Base-by-base conservation (phyloP, 345 rosid genomes). In the Salix koriyanagi region DNA sequence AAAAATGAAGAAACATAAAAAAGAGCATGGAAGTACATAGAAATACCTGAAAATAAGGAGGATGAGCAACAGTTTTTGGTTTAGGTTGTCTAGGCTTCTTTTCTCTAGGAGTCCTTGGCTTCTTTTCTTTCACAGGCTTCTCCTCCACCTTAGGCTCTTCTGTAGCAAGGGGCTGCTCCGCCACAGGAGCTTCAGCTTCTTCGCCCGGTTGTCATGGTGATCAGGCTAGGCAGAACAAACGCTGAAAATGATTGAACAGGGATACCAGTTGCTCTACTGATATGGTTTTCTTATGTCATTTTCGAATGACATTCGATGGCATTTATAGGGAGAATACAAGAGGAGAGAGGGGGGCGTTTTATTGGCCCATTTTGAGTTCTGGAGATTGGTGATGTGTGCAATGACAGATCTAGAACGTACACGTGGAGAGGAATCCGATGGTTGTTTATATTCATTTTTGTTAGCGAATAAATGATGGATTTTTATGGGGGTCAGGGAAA, bases 1-100 rank as follows among this genome's bases (percentile, higher is more conserved):
- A 1, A 9, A 9, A 15, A 18, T 9, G 0, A 28, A 30, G 34
- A 32, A 18, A 18, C 32, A 14, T 65, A 14, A n/a, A 15, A 42
- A 0, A 13, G 1, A 16, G 7, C 68, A 19, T 7, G 7, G 7
- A 44, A 1, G 39, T 3, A 36, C 0, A 9, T 2, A 60, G 5
- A 61, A 25, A 7, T 28, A 92, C 96, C 92, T 92, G 88, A 64
- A 92, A 90, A 50, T 94, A 92, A 19, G 96, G 97, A 66, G 96
- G 98, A 77, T 91, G 98, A 54, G 92, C 48, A 15, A 84, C 80
- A 7, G 88, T 23, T 85, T 85, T 93, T 4, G 89, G 71, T 74
- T 79, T 93, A 7, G 89, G 69, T 74, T 79, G 83, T 64, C 32
- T 81, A 0, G 77, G 85, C 79, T 87, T 89, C 75, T 85, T 89